Conservation (phyloP, 495 filamentous ascomycete genomes). For the Usnea hakonensis region DNA sequence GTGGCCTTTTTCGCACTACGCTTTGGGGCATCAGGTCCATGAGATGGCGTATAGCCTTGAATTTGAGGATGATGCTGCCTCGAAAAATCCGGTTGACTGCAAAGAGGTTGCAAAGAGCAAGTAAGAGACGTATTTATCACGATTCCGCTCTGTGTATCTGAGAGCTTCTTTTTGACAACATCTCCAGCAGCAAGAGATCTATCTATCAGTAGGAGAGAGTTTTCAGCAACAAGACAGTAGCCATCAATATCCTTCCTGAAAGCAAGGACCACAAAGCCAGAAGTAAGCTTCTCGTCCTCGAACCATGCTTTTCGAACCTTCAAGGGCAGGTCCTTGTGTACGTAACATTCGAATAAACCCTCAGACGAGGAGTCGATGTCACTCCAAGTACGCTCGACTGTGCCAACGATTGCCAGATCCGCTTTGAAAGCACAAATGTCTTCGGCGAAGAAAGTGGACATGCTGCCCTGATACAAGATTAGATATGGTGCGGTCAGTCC, state of each 20-base stretch:
- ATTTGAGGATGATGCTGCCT: slow-evolving; percentile 10
- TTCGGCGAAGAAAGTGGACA: slow-evolving; percentile 27
- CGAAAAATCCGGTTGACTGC: slow-evolving; percentile 21
- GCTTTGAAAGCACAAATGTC: slow-evolving; percentile 29
- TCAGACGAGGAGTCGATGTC: background rate
- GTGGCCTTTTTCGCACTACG: background rate
- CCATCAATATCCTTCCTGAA: slow-evolving; percentile 24
- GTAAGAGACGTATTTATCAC: slow-evolving; percentile 32
- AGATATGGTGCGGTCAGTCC: background rate
- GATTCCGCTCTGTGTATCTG: slow-evolving; percentile 36
- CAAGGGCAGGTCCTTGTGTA: slow-evolving; percentile 24
- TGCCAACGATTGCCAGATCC: slow-evolving; percentile 27
- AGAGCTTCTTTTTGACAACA: slow-evolving; percentile 36
- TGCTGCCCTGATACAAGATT: background rate
- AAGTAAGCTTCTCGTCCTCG: slow-evolving; percentile 6
- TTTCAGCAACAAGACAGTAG: slow-evolving; percentile 35
- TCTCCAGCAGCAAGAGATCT: slow-evolving; percentile 36
- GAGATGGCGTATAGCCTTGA: slow-evolving; percentile 21
- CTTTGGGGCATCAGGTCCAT: slow-evolving; percentile 9
- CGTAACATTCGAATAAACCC: slow-evolving; percentile 9
- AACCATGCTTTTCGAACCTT: slow-evolving; percentile 19
- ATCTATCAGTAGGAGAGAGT: slow-evolving; percentile 37
- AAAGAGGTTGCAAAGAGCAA: slow-evolving; percentile 33
- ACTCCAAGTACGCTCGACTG: slow-evolving; percentile 24
- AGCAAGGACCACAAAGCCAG: slow-evolving; percentile 32